Evolutionary conservation across 2,329 filamentous ascomycete species (phyloP).

Genomic region (Monascus ruber): DNA sequence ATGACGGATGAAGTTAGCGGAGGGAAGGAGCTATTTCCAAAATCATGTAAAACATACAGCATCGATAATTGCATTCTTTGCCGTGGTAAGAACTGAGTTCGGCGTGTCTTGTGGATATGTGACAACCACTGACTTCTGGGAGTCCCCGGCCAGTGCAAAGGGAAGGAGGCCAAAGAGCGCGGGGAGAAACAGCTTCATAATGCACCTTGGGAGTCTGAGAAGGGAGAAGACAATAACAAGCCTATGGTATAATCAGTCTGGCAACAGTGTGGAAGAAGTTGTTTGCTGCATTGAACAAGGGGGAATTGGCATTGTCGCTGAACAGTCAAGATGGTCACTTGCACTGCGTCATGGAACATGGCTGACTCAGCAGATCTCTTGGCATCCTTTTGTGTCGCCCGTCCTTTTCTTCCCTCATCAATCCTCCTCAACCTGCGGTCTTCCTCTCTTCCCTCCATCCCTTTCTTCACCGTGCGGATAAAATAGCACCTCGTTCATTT

Average conservation of each 20-base stretch:
- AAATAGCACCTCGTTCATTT: too few species aligned
- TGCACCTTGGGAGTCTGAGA: constrained; percentile 12
- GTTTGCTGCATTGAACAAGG: too few species aligned
- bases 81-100: constrained; percentile 54
- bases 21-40: background rate
- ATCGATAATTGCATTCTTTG: constrained; percentile 57
- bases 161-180: constrained; percentile 48
- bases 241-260: background rate
- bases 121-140: constrained; percentile 64
- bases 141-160: constrained; percentile 47
- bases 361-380: background rate
- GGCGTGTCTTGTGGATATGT: constrained; percentile 63
- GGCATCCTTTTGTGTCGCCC: background rate
- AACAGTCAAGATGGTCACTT: background rate
- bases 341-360: background rate
- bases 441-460: too few species aligned
- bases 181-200: constrained; percentile 55
- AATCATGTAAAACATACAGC: constrained; percentile 37
- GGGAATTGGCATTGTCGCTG: too few species aligned
- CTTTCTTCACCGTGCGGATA: too few species aligned
- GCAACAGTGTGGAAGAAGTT: too few species aligned
- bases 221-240: background rate
- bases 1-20: constrained; percentile 6
- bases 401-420: too few species aligned
- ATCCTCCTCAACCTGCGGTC: too few species aligned